Evolutionary conservation across 2,329 filamentous ascomycete genomes (phyloP).

Genomic region (Hymenoscyphus repandus): DNA sequence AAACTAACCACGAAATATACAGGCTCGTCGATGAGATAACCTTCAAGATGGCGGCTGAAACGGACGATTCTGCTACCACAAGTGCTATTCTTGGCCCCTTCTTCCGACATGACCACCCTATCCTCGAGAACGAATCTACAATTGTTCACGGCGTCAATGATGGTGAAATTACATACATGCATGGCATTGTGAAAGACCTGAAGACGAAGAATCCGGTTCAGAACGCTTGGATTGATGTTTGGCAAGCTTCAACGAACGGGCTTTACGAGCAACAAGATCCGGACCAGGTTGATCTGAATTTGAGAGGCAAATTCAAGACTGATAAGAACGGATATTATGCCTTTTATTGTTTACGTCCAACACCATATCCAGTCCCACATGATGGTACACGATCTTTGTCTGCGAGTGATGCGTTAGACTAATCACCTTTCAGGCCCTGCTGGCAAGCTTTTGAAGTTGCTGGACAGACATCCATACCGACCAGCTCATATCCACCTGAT

Average conservation of each 20-base stretch:
- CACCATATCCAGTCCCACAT: constrained; percentile 32
- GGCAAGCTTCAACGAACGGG: constrained; percentile 57
- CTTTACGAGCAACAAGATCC: constrained; percentile 58
- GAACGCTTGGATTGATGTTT: constrained; percentile 54
- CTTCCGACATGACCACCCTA: constrained; percentile 54
- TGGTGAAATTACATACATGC: constrained; percentile 46
- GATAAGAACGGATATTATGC: constrained; percentile 51
- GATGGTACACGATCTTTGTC: constrained; percentile 23
- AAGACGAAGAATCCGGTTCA: constrained; percentile 51
- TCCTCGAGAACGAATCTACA: constrained; percentile 48
- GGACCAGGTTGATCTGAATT: constrained; percentile 54
- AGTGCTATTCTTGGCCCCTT: constrained; percentile 62
- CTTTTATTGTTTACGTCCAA: constrained; percentile 45
- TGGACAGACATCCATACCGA: constrained; percentile 56
- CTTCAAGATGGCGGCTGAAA: constrained; percentile 23
- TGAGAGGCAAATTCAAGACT: constrained; percentile 58
- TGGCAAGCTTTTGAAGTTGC: constrained; percentile 49
- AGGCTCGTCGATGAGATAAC: constrained; percentile 36
- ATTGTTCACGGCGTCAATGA: constrained; percentile 51
- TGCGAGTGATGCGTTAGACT: constrained; percentile 1
- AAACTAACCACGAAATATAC: constrained; percentile 24
- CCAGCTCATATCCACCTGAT: constrained; percentile 62
- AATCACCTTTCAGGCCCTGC: constrained; percentile 40
- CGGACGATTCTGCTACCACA: constrained; percentile 39
- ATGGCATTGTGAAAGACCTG: constrained; percentile 50